Base-by-base conservation (phyloP, 202 grass and related monocot species). In the Carex arenaria region DNA sequence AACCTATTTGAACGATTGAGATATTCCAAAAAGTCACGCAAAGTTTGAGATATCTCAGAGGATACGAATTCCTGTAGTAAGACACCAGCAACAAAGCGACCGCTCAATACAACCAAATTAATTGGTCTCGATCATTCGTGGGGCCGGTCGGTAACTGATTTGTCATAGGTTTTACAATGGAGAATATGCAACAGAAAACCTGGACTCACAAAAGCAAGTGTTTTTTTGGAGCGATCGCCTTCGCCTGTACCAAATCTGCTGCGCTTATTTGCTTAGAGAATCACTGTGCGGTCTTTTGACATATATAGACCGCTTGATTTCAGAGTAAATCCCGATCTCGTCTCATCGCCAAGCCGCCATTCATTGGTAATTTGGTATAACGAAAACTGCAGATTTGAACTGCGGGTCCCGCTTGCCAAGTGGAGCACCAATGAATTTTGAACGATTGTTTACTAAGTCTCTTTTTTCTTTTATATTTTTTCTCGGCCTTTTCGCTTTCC, bases 401-500 rank as follows among this genome's bases (percentile, higher is more conserved):
- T 4, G 14, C 7, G 72, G 51, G 51, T 10, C 15, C 52, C 15
- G 8, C 28, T 4, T 31, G 7, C 20, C 14, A n/a, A 56, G 72
- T 76, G 72, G 72, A 32, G 72, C 52, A 77, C 34, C 14, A 77
- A 36, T 36, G 52, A 57, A 57, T 7, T 57, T 57, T 57, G 28
- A 57, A 57, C 14, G 14, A 32, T 32, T 76, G 38, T 61, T 68
- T 84, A n/a, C 22, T 60, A 67, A 64, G 77, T 63, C 63, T 43
- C 47, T 52, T 59, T 78, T 67, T 72, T 38, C 14, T 80, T n/a
- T n/a, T n/a, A n/a, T n/a, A n/a, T 52, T 59, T 78, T 67, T 72
- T 38, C 14, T 80, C 40, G 4, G 31, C 13, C 63, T 1, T 69
- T 74, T 82, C 3, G 45, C 80, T 80, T 40, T 67, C 18, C 72